Conservation (phyloP, 2,329 filamentous ascomycete genomes). For the Fusarium neocosmosporiellum region DNA sequence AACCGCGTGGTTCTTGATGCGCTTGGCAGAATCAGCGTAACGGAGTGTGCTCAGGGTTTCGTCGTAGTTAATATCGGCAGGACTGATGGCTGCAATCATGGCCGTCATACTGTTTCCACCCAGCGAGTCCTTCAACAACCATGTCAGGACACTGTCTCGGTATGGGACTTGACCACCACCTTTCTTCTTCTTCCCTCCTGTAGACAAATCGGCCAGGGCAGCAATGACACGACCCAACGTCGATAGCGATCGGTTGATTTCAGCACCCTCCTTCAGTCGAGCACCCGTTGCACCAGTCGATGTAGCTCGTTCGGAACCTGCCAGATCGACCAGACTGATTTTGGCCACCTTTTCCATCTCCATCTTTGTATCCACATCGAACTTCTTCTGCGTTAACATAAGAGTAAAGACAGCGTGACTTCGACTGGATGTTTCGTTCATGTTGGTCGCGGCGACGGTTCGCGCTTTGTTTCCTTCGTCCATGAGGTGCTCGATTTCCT, state of each 20-base stretch:
- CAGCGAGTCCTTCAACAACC: slow-evolving; percentile 95
- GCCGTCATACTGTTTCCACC: slow-evolving; percentile 99
- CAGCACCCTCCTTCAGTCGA: slow-evolving; percentile 94
- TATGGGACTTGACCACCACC: slow-evolving; percentile 85
- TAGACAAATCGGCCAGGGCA: slow-evolving; percentile 89
- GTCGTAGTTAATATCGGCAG: slow-evolving; percentile 98
- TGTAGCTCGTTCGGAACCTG: slow-evolving; percentile 96
- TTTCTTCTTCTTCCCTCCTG: slow-evolving; percentile 82
- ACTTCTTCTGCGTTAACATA: slow-evolving; percentile 92
- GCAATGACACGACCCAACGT: slow-evolving; percentile 98
- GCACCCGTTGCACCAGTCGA: slow-evolving; percentile 97
- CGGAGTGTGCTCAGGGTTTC: slow-evolving; percentile 95
- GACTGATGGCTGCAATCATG: slow-evolving; percentile 99
- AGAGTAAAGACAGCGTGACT: slow-evolving; percentile 98
- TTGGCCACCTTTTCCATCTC: slow-evolving; percentile 97
- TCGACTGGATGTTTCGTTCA: slow-evolving; percentile 99
- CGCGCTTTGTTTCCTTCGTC: slow-evolving; percentile 99
- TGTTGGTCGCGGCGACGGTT: slow-evolving; percentile 98
- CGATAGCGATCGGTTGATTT: slow-evolving; percentile 97
- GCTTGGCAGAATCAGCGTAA: slow-evolving; percentile 97
- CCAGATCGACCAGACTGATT: slow-evolving; percentile 97
- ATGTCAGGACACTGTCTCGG: slow-evolving; percentile 95
- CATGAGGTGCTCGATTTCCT: slow-evolving; percentile 98
- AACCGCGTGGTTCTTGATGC: slow-evolving; percentile 99
- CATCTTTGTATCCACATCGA: slow-evolving; percentile 94